Evolutionary conservation across 2,329 filamentous ascomycete species (phyloP).

Genomic region (Remersonia thermophila): DNA sequence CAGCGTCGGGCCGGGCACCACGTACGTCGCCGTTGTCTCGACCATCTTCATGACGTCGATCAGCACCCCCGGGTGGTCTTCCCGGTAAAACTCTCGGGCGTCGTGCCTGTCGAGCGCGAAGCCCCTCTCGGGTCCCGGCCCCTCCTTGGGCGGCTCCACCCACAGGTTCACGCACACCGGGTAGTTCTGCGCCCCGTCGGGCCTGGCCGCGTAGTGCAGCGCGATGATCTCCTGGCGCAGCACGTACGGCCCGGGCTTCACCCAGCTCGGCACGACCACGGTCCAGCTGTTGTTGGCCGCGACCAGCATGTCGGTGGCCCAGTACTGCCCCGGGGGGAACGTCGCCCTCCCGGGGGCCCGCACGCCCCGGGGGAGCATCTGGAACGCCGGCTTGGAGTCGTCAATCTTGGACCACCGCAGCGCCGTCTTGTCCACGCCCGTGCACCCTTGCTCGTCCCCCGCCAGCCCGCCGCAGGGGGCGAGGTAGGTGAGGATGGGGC

Average conservation of each 20-base stretch:
- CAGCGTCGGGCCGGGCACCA: constrained; percentile 20
- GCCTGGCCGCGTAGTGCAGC: constrained; percentile 18
- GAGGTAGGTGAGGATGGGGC: constrained; percentile 29
- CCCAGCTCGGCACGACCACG: constrained; percentile 29
- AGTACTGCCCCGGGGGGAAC: constrained; percentile 17
- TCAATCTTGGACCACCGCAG: constrained; percentile 34
- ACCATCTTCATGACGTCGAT: constrained; percentile 16
- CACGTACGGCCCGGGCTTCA: constrained; percentile 37
- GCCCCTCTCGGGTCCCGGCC: background rate
- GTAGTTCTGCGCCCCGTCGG: constrained; percentile 21
- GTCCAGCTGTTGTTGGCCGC: constrained; percentile 40
- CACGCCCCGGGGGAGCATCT: constrained; percentile 10
- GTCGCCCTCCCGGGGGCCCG: constrained; percentile 3
- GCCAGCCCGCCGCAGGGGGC: constrained; percentile 21
- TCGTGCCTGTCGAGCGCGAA: constrained; percentile 9
- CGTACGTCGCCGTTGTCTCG: constrained; percentile 12
- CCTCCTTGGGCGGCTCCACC: constrained; percentile 11
- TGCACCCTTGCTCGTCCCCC: constrained; percentile 20
- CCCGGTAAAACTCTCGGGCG: constrained; percentile 17
- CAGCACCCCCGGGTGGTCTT: constrained; percentile 16
- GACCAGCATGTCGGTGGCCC: constrained; percentile 36
- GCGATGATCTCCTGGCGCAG: constrained; percentile 41
- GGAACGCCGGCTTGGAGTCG: constrained; percentile 21
- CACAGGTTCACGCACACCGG: constrained; percentile 22
- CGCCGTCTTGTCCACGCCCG: constrained; percentile 26